These are phyloP conservation scores for Stenocarpella maydis DNA, from an alignment of 2,329 filamentous ascomycete species.

Conservation along the genomic window DNA sequence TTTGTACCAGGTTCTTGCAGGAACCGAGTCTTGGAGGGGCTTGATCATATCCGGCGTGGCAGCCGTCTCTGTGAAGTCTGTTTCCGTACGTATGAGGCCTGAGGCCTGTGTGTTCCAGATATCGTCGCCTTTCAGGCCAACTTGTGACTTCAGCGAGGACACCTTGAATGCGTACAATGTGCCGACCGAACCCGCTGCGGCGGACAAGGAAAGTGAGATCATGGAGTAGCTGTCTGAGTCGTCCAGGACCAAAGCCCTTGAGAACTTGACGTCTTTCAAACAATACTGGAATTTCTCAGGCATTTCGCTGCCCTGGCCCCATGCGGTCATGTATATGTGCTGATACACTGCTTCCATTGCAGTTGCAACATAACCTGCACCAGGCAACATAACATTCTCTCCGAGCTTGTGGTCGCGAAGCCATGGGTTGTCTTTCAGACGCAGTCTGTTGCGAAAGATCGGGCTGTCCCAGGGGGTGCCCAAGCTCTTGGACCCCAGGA, in stretches of 20 bases:
- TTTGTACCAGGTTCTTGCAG: slow-evolving; percentile 9
- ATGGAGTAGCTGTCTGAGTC: slow-evolving; percentile 31
- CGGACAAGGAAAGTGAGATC: not conserved
- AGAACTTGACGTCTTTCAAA: slow-evolving; percentile 39
- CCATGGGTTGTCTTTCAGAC: not conserved
- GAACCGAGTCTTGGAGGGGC: not conserved
- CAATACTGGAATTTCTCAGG: slow-evolving; percentile 29
- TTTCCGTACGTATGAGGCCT: slow-evolving; percentile 39
- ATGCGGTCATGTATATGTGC: slow-evolving; percentile 5
- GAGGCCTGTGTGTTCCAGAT: slow-evolving; percentile 33
- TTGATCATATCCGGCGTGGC: not conserved
- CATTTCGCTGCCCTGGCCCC: not conserved
- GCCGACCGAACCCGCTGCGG: slow-evolving; percentile 27
- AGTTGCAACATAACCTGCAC: slow-evolving; percentile 48
- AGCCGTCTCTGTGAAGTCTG: slow-evolving; percentile 27
- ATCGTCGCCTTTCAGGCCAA: not conserved
- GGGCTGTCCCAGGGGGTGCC: not conserved
- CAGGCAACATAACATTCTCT: slow-evolving; percentile 52
- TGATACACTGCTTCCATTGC: slow-evolving; percentile 44
- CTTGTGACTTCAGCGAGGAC: not conserved
- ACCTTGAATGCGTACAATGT: slow-evolving; percentile 42
- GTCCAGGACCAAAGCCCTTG: slow-evolving; percentile 39
- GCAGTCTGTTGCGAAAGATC: not conserved
- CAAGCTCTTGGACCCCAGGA: slow-evolving; percentile 6
- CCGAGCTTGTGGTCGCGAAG: slow-evolving; percentile 55